These are phyloP conservation scores for Neodidymelliopsis sp. DNA, from an alignment of 2,329 filamentous ascomycete species.

Conservation along the genomic window DNA sequence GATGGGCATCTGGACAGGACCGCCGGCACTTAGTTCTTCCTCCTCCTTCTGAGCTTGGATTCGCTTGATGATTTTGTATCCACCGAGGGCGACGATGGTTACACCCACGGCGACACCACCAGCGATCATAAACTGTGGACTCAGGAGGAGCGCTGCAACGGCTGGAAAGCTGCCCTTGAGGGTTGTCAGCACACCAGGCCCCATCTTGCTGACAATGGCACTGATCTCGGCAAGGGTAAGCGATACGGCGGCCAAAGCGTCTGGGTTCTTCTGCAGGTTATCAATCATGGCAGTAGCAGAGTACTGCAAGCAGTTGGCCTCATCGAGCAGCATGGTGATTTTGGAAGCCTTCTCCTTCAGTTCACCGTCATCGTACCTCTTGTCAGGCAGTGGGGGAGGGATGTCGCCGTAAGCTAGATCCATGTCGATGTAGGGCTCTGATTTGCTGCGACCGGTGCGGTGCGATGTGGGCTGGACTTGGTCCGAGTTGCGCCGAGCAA, in stretches of 20 bases:
- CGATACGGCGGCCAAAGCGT: conserved; percentile 92
- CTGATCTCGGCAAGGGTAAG: conserved; percentile 92
- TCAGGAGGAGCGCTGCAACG: conserved; percentile 84
- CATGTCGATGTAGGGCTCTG: conserved; percentile 75
- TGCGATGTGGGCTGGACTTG: conserved; percentile 22
- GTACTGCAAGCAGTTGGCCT: conserved; percentile 88
- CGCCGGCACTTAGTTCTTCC: conserved; percentile 31
- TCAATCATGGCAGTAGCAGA: conserved; percentile 83
- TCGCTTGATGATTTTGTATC: conserved; percentile 96
- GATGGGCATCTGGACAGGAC: conserved; percentile 26
- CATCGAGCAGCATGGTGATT: conserved; percentile 80
- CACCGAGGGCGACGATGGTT: conserved; percentile 94
- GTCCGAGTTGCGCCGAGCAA: conserved; percentile 55
- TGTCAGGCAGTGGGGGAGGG: conserved; percentile 69
- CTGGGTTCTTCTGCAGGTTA: conserved; percentile 81
- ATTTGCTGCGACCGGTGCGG: conserved; percentile 45
- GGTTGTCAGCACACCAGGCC: conserved; percentile 76
- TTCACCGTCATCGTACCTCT: conserved; percentile 61
- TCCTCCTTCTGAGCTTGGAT: conserved; percentile 63
- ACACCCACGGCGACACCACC: conserved; percentile 88
- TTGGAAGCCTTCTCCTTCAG: conserved; percentile 73
- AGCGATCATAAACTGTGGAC: conserved; percentile 93
- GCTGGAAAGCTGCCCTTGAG: conserved; percentile 84
- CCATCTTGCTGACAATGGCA: conserved; percentile 81
- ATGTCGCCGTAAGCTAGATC: conserved; percentile 88